Conservation (phyloP, 2,329 filamentous ascomycete species). For the Coniochaeta hoffmannii region DNA sequence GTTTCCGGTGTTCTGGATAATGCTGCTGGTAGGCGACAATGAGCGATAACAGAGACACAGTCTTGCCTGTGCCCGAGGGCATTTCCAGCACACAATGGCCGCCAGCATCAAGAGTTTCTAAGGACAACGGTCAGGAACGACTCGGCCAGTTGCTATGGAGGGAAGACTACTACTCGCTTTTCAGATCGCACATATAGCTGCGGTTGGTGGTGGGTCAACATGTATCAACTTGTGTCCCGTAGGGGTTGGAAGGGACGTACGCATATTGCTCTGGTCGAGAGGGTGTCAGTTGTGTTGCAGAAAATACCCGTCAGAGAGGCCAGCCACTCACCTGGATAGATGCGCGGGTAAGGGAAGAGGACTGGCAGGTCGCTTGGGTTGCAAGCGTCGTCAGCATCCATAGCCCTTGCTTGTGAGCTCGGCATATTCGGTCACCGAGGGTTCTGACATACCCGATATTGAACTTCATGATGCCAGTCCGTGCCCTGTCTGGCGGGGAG, state of each 20-base stretch:
- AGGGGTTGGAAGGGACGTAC: constrained; percentile 10
- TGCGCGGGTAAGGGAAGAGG: constrained; percentile 51
- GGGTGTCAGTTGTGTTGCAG: constrained; percentile 7
- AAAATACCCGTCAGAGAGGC: neutral
- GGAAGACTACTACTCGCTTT: constrained; percentile 29
- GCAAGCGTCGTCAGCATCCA: neutral
- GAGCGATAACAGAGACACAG: constrained; percentile 85
- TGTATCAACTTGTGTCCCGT: constrained; percentile 5
- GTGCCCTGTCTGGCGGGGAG: neutral
- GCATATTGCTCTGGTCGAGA: constrained; percentile 19
- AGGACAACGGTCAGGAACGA: constrained; percentile 6
- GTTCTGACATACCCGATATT: constrained; percentile 38
- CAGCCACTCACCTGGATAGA: constrained; percentile 42
- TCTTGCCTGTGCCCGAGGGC: constrained; percentile 98
- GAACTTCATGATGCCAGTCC: constrained; percentile 37
- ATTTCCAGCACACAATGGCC: constrained; percentile 97
- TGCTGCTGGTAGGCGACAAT: constrained; percentile 96
- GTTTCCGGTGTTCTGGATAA: constrained; percentile 86
- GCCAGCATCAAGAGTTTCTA: constrained; percentile 78
- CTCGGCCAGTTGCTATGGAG: neutral
- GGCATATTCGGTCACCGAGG: neutral
- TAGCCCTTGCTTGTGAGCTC: neutral
- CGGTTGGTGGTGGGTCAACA: neutral
- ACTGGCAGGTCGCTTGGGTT: constrained; percentile 43
- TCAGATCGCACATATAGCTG: constrained; percentile 51